phyloP scores from a whole-genome alignment of 768 basidiomycete species.

The Lactarius evosmus region DNA sequence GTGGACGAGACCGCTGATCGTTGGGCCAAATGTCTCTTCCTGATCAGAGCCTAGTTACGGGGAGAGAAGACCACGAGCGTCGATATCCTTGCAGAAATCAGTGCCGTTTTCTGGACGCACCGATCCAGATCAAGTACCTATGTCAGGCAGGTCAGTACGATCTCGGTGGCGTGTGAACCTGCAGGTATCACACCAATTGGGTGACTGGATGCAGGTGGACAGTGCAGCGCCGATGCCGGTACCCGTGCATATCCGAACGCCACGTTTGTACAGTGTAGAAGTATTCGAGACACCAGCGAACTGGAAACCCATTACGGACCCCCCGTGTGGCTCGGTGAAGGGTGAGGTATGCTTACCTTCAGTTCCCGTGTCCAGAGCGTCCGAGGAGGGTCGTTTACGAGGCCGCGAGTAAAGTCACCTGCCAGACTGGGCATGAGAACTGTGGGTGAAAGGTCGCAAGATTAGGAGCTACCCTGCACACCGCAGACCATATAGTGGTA shows the following conservation, averaged over 20 bases:
- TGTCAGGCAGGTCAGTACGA: background rate
- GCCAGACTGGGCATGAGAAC: background rate
- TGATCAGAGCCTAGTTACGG: conserved; percentile 39
- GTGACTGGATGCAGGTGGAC: conserved; percentile 43
- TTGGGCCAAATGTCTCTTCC: conserved; percentile 45
- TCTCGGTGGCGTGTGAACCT: background rate
- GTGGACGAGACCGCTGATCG: conserved; percentile 41
- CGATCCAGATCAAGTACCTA: conserved; percentile 44
- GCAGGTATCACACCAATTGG: conserved; percentile 36
- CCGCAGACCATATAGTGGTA: conserved; percentile 46
- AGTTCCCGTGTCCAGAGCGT: conserved; percentile 44
- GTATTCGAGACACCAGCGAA: conserved; percentile 46
- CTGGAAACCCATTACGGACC: conserved; percentile 27
- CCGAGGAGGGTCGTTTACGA: conserved; percentile 42
- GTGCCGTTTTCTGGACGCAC: conserved; percentile 8
- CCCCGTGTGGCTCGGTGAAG: too few species aligned
- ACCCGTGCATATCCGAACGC: conserved; percentile 45
- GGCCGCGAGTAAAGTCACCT: conserved; percentile 42
- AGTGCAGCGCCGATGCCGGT: conserved; percentile 46
- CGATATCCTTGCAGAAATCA: background rate
- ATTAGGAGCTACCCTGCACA: conserved; percentile 36
- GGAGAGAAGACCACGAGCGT: background rate
- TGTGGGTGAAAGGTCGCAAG: background rate
- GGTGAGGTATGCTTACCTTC: conserved; percentile 33
- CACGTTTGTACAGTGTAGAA: conserved; percentile 43